These are phyloP conservation scores for Arabidopsis suecica DNA, from an alignment of 345 rosid species.

Conservation along the genomic window DNA sequence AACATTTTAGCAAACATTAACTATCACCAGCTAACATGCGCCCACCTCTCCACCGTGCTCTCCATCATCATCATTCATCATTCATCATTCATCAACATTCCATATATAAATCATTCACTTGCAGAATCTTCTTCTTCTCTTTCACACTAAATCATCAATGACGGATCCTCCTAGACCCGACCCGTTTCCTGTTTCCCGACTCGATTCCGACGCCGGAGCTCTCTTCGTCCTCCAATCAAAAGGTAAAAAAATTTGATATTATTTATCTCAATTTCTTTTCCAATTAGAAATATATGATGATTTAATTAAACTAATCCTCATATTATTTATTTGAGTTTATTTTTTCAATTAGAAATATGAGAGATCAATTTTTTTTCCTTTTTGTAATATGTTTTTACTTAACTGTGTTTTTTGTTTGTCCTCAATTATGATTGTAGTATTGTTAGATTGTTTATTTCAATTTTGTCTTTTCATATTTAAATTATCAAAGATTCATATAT, in stretches of 20 bases:
- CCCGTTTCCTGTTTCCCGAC: slow-evolving; percentile 44
- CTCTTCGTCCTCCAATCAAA: slow-evolving; percentile 89
- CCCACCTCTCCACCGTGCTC: background rate
- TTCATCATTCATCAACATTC: background rate
- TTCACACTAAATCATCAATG: slow-evolving; percentile 46
- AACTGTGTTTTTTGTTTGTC: too few relatives aligned
- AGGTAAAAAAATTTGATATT: slow-evolving; percentile 46
- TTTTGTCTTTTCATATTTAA: too few relatives aligned
- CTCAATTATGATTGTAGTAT: too few relatives aligned
- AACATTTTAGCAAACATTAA: slow-evolving; percentile 19
- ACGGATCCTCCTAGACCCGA: slow-evolving; percentile 55
- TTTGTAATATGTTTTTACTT: too few relatives aligned
- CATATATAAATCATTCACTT: background rate
- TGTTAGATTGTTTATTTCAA: too few relatives aligned
- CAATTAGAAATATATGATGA: too few relatives aligned
- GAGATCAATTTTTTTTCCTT: too few relatives aligned
- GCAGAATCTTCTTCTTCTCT: background rate
- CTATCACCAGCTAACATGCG: slow-evolving; percentile 35
- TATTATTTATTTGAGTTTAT: too few relatives aligned
- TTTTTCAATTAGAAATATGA: too few relatives aligned
- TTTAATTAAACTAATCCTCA: too few relatives aligned
- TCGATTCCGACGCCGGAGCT: slow-evolving; percentile 85
- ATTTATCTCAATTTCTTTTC: too few relatives aligned
- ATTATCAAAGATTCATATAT: too few relatives aligned
- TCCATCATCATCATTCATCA: background rate